These are phyloP conservation scores for Symbiodinium natans DNA, from an alignment of 73 alveolate genomes.

Conservation along the genomic window DNA sequence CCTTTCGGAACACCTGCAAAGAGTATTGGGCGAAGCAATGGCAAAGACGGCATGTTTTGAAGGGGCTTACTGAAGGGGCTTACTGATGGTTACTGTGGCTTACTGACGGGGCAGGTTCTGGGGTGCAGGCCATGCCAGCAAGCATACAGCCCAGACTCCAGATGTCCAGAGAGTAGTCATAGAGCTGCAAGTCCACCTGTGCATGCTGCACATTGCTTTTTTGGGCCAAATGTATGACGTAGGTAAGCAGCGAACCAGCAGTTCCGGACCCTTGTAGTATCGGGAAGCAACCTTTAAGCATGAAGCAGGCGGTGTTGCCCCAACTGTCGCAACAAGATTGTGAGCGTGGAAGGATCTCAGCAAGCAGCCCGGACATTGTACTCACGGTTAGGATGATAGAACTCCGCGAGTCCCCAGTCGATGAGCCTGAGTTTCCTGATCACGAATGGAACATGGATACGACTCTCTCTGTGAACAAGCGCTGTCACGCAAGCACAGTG, in stretches of 20 bases:
- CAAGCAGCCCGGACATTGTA: conserved; percentile 97
- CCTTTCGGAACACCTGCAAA: conserved; percentile 97
- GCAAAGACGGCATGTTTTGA: not conserved
- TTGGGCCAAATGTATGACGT: not conserved
- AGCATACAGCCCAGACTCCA: conserved; percentile 98
- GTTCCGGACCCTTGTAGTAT: conserved; percentile 98
- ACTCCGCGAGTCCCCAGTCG: conserved; percentile 99
- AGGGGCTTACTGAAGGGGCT: too few species aligned
- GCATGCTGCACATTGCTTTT: not conserved
- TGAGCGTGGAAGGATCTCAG: conserved; percentile 71
- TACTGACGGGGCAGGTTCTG: too few species aligned
- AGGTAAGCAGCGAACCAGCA: conserved; percentile 74
- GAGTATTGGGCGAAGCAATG: not conserved
- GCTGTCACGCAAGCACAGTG: too few species aligned
- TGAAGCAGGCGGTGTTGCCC: not conserved
- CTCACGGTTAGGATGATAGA: conserved; percentile 98
- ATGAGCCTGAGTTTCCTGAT: conserved; percentile 97
- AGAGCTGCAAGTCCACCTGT: conserved; percentile 96
- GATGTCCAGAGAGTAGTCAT: conserved; percentile 98
- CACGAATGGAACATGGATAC: conserved; percentile 97
- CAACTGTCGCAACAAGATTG: not conserved
- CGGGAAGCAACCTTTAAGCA: conserved; percentile 97
- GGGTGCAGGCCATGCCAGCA: conserved; percentile 96
- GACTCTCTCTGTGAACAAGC: too few species aligned
- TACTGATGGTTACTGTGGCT: too few species aligned